Evolutionary conservation across 2,329 filamentous ascomycete species (phyloP).

Genomic region (Stagonosporopsis rhizophila): DNA sequence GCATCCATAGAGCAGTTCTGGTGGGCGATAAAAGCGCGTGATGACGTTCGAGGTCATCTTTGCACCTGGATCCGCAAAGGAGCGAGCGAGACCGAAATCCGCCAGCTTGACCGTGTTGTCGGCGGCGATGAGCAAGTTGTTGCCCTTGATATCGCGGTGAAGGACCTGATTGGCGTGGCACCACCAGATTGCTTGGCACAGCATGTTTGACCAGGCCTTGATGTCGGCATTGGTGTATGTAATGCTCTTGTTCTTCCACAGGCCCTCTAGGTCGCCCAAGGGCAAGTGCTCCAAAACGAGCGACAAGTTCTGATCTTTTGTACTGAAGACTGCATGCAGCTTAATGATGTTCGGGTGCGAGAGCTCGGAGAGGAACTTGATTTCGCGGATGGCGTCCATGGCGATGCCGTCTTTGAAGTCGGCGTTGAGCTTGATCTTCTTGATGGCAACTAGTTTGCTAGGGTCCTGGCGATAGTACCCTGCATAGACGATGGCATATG

Average conservation of each 20-base stretch:
- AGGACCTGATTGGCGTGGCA: slow-evolving; percentile 94
- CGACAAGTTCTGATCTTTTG: slow-evolving; percentile 95
- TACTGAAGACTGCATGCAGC: slow-evolving; percentile 90
- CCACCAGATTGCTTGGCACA: slow-evolving; percentile 91
- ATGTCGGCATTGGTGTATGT: slow-evolving; percentile 88
- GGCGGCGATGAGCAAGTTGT: slow-evolving; percentile 93
- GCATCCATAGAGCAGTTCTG: slow-evolving; percentile 90
- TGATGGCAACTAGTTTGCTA: slow-evolving; percentile 81
- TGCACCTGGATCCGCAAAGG: slow-evolving; percentile 85
- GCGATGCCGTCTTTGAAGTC: slow-evolving; percentile 91
- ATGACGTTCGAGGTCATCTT: slow-evolving; percentile 95
- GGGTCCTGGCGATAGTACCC: slow-evolving; percentile 79
- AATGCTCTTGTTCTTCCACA: slow-evolving; percentile 79
- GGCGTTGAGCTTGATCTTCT: slow-evolving; percentile 87
- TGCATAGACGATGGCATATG: slow-evolving; percentile 94
- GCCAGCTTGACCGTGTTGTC: slow-evolving; percentile 94
- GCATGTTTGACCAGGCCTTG: slow-evolving; percentile 98
- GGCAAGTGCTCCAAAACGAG: slow-evolving; percentile 94
- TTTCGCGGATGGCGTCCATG: slow-evolving; percentile 93
- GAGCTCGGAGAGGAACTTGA: slow-evolving; percentile 93
- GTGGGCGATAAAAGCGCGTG: slow-evolving; percentile 94
- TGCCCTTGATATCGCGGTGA: slow-evolving; percentile 98
- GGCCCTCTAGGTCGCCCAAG: slow-evolving; percentile 91
- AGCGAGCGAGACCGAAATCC: slow-evolving; percentile 93
- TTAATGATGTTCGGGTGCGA: slow-evolving; percentile 95